These are phyloP conservation scores for Marasmius fiardii DNA, from an alignment of 1,284 basidiomycete species.

Conservation along the genomic window DNA sequence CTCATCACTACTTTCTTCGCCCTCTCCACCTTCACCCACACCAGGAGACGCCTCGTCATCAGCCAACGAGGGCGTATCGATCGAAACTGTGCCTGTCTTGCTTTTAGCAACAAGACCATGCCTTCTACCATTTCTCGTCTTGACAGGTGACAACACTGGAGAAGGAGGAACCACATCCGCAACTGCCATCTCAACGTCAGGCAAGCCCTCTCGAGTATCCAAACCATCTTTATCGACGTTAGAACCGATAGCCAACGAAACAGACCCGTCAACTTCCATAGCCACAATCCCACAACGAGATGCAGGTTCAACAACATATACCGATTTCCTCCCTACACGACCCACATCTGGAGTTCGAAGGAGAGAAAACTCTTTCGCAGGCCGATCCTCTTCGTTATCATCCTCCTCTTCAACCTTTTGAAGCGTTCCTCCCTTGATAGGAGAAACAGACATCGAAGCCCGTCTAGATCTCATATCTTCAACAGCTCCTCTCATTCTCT, in stretches of 20 bases:
- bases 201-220: neutral
- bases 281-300: neutral
- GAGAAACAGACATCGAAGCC: conserved; percentile 31
- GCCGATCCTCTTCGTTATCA: neutral
- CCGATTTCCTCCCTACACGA: neutral
- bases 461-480: conserved; percentile 55
- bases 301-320: neutral
- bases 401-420: neutral
- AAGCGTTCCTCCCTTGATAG: conserved; percentile 10
- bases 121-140: conserved; percentile 1
- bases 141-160: conserved; percentile 14
- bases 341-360: neutral
- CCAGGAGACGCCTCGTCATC: conserved; percentile 19
- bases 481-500: conserved; percentile 60
- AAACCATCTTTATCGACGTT: no score
- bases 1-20: conserved; percentile 6
- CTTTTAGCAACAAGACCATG: neutral
- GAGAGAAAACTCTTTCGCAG: neutral
- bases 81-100: no score
- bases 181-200: neutral
- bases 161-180: neutral
- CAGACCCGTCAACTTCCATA: neutral
- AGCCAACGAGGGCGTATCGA: conserved; percentile 17
- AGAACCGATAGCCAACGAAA: neutral
- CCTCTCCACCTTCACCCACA: neutral